Evolutionary conservation across 768 basidiomycete genomes (phyloP).

Genomic region (Rossbeevera mucosa): DNA sequence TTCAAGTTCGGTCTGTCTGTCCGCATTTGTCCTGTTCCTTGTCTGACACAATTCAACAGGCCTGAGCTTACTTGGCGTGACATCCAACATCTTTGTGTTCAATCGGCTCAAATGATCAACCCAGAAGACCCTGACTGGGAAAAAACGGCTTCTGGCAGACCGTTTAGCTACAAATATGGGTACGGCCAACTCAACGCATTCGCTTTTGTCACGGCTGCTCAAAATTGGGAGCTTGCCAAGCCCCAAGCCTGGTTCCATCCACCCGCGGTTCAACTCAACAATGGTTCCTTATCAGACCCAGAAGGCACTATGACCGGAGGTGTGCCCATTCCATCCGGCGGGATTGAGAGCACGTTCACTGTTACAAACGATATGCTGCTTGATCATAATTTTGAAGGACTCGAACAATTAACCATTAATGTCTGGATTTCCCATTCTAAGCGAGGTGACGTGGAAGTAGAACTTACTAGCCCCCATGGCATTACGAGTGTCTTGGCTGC

Average conservation of each 20-base stretch:
- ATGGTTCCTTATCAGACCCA: constrained; percentile 47
- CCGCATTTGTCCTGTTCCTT: neutral
- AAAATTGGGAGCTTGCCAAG: constrained; percentile 82
- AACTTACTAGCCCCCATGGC: constrained; percentile 79
- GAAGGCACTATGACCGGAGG: constrained; percentile 57
- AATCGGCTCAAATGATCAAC: constrained; percentile 74
- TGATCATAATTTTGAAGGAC: constrained; percentile 72
- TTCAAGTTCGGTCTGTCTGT: constrained; percentile 69
- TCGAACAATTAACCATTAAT: constrained; percentile 90
- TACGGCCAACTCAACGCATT: constrained; percentile 87
- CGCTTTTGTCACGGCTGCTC: constrained; percentile 73
- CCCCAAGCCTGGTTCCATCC: constrained; percentile 90
- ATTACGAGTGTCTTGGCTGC: constrained; percentile 81
- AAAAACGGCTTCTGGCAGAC: constrained; percentile 47
- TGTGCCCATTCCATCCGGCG: constrained; percentile 57
- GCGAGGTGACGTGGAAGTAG: constrained; percentile 92
- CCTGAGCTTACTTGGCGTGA: constrained; percentile 98
- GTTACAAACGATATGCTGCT: constrained; percentile 64
- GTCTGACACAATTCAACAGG: constrained; percentile 35
- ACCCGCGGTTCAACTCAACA: constrained; percentile 61
- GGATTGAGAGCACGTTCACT: constrained; percentile 59
- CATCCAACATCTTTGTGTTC: constrained; percentile 83
- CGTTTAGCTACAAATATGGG: constrained; percentile 90
- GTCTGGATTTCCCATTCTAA: constrained; percentile 89
- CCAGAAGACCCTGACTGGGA: constrained; percentile 94